Evolutionary conservation across 345 rosid genomes (phyloP), one percentile per base, ranked within the genome.

Genomic region (Pelargonium nanum): DNA sequence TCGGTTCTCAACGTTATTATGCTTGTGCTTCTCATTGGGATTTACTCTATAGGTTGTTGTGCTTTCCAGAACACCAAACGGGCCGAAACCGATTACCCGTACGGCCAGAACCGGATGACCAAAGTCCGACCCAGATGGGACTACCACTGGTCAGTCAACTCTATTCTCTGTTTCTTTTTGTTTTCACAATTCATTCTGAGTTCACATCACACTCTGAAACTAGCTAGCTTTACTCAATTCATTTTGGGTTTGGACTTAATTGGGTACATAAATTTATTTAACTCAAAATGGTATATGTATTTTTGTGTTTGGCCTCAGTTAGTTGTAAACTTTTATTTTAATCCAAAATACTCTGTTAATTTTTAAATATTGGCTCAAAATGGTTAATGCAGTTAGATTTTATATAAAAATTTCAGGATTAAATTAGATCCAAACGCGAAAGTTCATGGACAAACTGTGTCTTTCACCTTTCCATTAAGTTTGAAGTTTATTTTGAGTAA

Each of bases 101-200:
- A 84, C 28, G 99, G 96, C 15, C 78, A 75, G 22, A 84, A 93
- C 69, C 74, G 87, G 77, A 88, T 87, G 96, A 68, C 78, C 78
- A 93, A 93, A 69, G 76, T 83, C 71, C 81, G 88, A 65, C 96
- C 97, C 21, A 80, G 95, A 64, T 84, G 96, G 97, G 99, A 84
- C 72, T 85, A 85, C 62, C 70, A 84, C 22, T 89, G 97, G 98
- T 67, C n/a, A 60, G 70, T 53, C 4, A 32, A 30, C 48, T n/a
- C 6, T 5, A 6, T 30, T 19, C 53, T 4, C 16, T 19, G 1
- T 51, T 54, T 24, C 52, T 8, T 7, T 26, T 24, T 48, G 48
- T 34, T 0, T 57, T n/a, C 12, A 26, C 6, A 17, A 28, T 19
- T 57, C 25, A 10, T 10, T 8, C 19, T n/a, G 15, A 32, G n/a